Evolutionary conservation across 2,329 filamentous ascomycete genomes (phyloP), one percentile per base, ranked within the genome.

Genomic region (Dactylellina drechsleri): DNA sequence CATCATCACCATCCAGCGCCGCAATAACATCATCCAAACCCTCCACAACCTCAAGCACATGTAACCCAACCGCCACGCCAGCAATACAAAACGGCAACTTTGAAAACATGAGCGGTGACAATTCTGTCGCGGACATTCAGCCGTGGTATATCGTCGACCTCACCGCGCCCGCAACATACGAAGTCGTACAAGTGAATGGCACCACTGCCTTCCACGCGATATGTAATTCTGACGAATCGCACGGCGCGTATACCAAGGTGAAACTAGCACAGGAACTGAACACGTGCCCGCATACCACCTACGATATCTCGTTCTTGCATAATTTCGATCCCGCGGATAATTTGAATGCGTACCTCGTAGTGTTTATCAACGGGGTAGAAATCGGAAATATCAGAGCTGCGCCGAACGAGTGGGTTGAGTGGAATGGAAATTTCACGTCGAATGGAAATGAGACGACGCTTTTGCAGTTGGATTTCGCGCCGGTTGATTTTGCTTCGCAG

Each of bases 141-240:
- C 66, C 66, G 6, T 70, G 66, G 66, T 70, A 40, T 40, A 70
- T 70, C n/a, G 49, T 41, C 12, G 66, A 70, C n/a, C 57, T 70
- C 3, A 60, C 53, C 26, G 66, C 66, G 8, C 66, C 66, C 2
- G 66, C 66, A 1, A 62, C 66, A 8, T 70, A 70, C 26, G 56
- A 68, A 49, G 40, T 68, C 40, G n/a, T 49, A 1, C 28, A 61
- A 10, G 41, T 70, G 13, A 61, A 70, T n/a, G 49, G 56, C 26
- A 54, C n/a, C 16, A 62, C 40, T 5, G 57, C 50, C 16, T 70
- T 70, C 41, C 66, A 62, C 18, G 66, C 66, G 0, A 70, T 70
- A 4, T 70, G 66, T 15, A 45, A 62, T 10, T 62, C 57, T 1
- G 66, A 70, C 23, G 15, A 49, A 0, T 57, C 59, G n/a, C 66